Evolutionary conservation across 192 early-diverging fungal genomes (phyloP), one percentile per base, ranked within the genome.

Genomic region (Entomortierella parvispora): DNA sequence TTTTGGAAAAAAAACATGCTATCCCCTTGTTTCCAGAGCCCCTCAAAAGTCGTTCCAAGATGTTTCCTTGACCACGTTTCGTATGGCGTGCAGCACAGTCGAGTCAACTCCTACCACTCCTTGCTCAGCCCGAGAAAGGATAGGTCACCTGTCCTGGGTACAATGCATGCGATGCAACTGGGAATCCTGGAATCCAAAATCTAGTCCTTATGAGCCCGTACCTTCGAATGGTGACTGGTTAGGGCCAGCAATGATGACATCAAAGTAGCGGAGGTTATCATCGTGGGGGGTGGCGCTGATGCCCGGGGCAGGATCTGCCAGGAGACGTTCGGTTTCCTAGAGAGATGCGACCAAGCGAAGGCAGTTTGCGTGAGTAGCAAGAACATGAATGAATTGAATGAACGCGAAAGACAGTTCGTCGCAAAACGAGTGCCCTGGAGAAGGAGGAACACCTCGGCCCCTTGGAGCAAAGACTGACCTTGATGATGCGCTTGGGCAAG

Each of bases 211-310:
- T 33, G 28, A 26, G 11, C n/a, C n/a, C n/a, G 65, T 71, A 95
- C 96, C 96, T 91, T 95, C 93, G 82, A 95, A 99, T n/a, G 97
- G 96, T 20, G 95, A 97, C 79, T 92, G 90, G 28, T 81, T 71
- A 20, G 97, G 97, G 28, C 97, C 97, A 25, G 89, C 85, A 69
- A 99, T 96, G 47, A 92, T 82, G 49, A 97, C 97, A 84, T 95
- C 92, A 87, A 99, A 99, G 81, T 99, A 97, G 48, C 97, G 93
- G 68, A 99, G 87, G 77, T 98, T 99, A 70, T 94, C 94, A 40
- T 97, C 95, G 60, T 96, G 93, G 45, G 94, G 91, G 18, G 78
- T 86, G 20, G 96, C 97, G 32, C 82, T 86, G 66, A 99, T 98
- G 37, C 95, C 97, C 15, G 97, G 97, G 43, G 91, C 95, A 17